phyloP scores from a whole-genome alignment of 805 yeast species.

The Metschnikowia dekortorum region DNA sequence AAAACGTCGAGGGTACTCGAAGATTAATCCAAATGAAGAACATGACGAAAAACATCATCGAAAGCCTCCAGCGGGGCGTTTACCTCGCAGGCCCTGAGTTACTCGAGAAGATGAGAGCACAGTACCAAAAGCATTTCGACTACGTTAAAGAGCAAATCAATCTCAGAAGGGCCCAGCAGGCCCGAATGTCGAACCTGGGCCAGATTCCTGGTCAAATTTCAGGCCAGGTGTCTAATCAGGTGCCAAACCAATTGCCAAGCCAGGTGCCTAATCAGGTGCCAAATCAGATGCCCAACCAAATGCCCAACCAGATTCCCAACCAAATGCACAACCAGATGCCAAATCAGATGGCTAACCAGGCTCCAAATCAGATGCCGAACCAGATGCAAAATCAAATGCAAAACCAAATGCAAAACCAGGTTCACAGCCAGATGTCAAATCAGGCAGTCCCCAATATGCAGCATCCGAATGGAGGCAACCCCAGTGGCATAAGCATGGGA shows the following conservation, averaged over 20 bases:
- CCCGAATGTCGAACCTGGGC: constrained; percentile 12
- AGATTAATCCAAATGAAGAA: constrained; percentile 73
- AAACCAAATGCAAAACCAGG: neutral
- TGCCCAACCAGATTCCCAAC: neutral
- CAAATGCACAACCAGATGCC: neutral
- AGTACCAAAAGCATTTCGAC: constrained; percentile 69
- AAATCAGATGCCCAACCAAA: neutral
- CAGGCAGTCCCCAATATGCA: neutral
- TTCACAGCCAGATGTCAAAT: neutral
- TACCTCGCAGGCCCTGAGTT: constrained; percentile 72
- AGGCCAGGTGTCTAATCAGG: neutral
- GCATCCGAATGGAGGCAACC: neutral
- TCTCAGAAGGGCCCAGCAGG: constrained; percentile 33
- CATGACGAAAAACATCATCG: constrained; percentile 73
- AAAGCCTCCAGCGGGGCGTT: constrained; percentile 58
- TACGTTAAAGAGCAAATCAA: constrained; percentile 64
- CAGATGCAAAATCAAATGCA: neutral
- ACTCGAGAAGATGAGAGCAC: constrained; percentile 63
- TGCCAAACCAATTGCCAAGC: neutral
- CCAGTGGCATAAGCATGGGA: neutral
- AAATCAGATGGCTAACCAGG: no score
- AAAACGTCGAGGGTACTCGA: constrained; percentile 70
- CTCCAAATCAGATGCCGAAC: neutral
- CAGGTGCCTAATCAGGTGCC: neutral
- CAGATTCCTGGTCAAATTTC: constrained; percentile 5